These are phyloP conservation scores for Castanea sativa DNA, from an alignment of 306 rosid species.

Conservation along the genomic window DNA sequence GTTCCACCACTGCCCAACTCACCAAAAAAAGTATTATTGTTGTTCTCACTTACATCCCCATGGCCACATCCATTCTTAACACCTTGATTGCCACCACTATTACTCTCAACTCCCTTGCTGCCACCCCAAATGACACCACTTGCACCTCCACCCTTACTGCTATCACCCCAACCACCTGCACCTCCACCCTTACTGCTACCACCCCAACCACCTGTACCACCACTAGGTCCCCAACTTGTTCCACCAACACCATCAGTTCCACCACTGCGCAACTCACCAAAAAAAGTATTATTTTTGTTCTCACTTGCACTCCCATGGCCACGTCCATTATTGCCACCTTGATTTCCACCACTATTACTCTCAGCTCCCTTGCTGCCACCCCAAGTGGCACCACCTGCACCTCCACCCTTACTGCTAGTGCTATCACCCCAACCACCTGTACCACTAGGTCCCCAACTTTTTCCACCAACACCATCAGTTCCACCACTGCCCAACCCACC, in stretches of 20 bases:
- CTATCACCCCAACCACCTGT: neutral
- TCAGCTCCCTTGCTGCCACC: neutral
- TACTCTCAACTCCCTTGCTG: no score
- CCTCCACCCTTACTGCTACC: neutral
- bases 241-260: slow-evolving; percentile 1
- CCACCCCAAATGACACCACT: neutral
- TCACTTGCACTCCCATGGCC: no score
- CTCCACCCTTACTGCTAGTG: neutral
- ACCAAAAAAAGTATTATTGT: neutral
- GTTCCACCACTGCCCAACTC: neutral
- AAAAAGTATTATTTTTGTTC: neutral
- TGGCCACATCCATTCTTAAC: no score
- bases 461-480: neutral
- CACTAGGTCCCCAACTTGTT: neutral
- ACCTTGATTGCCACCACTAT: no score
- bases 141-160: neutral
- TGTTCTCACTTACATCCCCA: no score
- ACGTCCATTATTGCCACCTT: no score
- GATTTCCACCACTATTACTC: no score
- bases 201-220: slow-evolving; percentile 9
- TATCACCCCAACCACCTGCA: neutral
- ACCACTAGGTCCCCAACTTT: neutral
- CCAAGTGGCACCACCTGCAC: neutral
- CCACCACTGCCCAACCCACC: neutral
- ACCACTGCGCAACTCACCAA: neutral